Base-by-base conservation (phyloP, 2,329 filamentous ascomycete species). In the Metarhizium rileyi region DNA sequence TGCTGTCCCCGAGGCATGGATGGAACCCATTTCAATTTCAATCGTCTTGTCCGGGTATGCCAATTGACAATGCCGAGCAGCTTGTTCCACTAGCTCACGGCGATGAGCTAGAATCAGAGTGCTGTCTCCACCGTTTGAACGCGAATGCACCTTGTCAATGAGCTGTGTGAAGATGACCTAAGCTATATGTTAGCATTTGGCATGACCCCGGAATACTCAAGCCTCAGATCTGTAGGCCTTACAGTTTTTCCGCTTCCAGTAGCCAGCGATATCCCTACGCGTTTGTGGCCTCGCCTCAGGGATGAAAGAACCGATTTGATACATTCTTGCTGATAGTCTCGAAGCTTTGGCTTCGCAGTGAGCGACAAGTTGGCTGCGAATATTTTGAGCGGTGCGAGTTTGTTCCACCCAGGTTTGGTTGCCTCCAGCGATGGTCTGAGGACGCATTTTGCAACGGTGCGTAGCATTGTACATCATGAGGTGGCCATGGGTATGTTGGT, bases 91-190 rank as follows among this genome's bases (percentile, higher is more conserved):
- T 2, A 98, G 80, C 68, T 98, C 93, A 45, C 88, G 83, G 26
- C 93, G 83, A 66, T 98, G 93, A 16, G 90, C 93, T 41, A 98
- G 74, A 55, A 98, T 94, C 51, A 98, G 76, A 0, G 91, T 95
- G 63, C 89, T 88, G 1, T 80, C 84, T 52, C 70, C 63, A 27
- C 75, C 64, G 47, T 73, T 70, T 10, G 71, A 73, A 33, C 56
- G 53, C 5, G 83, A 68, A 47, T 72, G 66, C 46, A 97, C 74
- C 51, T 87, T 84, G 59, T 87, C 82, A 54, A 98, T 95, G 43
- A 98, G 77, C 63, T 95, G 90, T 12, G 91, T 97, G 70, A 98
- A 98, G 59, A 98, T 90, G 62, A 98, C 84, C 86, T 89, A 56
- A 16, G 22, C 35, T 12, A 3, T 12, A 3, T 38, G 38, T 42